Percentiles rank a stretch among this genome's conserved stretches.
These are phyloP conservation scores for Trichosporon asahii DNA, from an alignment of 1,284 basidiomycete species.

Conservation along the genomic window DNA sequence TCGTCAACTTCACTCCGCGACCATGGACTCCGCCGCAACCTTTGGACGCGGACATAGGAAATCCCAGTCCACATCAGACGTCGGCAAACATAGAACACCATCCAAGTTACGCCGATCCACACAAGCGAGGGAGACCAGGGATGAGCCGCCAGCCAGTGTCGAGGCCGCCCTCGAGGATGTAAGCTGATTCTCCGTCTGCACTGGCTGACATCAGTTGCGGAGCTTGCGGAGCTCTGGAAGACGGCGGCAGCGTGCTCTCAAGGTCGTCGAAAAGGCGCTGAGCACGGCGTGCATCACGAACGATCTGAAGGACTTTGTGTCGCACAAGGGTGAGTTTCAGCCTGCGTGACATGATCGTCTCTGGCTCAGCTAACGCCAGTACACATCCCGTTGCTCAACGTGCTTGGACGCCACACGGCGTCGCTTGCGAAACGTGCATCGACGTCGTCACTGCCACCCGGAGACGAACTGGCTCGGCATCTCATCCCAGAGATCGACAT, in stretches of 20 bases:
- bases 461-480: constrained; percentile 31
- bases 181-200: not conserved
- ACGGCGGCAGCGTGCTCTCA: constrained; percentile 30
- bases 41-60: constrained; percentile 32
- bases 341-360: too few species aligned
- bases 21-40: constrained; percentile 7
- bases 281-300: constrained; percentile 19
- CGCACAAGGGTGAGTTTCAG: constrained; percentile 14
- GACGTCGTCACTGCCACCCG: constrained; percentile 29
- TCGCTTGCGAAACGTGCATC: constrained; percentile 30
- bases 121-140: not conserved
- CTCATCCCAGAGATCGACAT: constrained; percentile 37
- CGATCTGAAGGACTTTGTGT: constrained; percentile 9
- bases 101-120: not conserved
- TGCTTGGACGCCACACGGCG: constrained; percentile 39
- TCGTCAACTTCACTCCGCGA: constrained; percentile 3
- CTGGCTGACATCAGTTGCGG: constrained; percentile 27
- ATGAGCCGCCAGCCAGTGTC: not conserved
- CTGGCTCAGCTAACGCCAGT: constrained; percentile 26
- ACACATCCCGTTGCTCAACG: constrained; percentile 31
- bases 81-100: not conserved
- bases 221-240: constrained; percentile 33
- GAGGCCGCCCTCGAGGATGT: constrained; percentile 11
- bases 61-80: constrained; percentile 38
- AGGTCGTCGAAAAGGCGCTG: constrained; percentile 27